phyloP scores from a whole-genome alignment of 129 eudicot genomes.

The Erigeron canadensis region DNA sequence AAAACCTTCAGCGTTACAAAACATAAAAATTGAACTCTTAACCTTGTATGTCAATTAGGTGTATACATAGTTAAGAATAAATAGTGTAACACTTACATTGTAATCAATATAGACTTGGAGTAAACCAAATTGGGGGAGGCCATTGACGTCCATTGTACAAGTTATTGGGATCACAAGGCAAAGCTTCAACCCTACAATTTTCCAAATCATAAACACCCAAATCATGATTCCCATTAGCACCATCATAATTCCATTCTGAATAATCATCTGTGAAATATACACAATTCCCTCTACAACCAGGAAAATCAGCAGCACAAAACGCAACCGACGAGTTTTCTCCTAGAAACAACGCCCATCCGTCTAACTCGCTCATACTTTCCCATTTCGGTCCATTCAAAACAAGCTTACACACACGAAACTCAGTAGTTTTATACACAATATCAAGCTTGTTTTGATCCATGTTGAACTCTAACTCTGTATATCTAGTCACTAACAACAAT shows the following conservation, averaged over 20 bases:
- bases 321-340: slow-evolving; percentile 79
- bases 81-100: slow-evolving; percentile 31
- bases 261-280: slow-evolving; percentile 83
- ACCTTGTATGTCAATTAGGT: too few species aligned
- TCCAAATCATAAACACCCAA: slow-evolving; percentile 64
- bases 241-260: slow-evolving; percentile 60
- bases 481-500: slow-evolving; percentile 55
- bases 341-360: slow-evolving; percentile 50
- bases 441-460: slow-evolving; percentile 45
- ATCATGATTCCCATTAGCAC: slow-evolving; percentile 67
- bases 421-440: slow-evolving; percentile 51
- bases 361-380: slow-evolving; percentile 52
- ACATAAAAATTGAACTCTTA: too few species aligned
- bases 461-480: slow-evolving; percentile 55
- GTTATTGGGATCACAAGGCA: slow-evolving; percentile 52
- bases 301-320: slow-evolving; percentile 51
- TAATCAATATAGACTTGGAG: slow-evolving; percentile 67
- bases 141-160: slow-evolving; percentile 46
- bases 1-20: too few species aligned
- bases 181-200: slow-evolving; percentile 52
- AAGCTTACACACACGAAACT: slow-evolving; percentile 59
- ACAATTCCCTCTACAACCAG: slow-evolving; percentile 57
- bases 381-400: slow-evolving; percentile 39
- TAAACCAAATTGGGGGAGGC: slow-evolving; percentile 82
- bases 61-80: neutral